Conservation (phyloP, 1,284 basidiomycete genomes). For the Leccinum subrobustum region DNA sequence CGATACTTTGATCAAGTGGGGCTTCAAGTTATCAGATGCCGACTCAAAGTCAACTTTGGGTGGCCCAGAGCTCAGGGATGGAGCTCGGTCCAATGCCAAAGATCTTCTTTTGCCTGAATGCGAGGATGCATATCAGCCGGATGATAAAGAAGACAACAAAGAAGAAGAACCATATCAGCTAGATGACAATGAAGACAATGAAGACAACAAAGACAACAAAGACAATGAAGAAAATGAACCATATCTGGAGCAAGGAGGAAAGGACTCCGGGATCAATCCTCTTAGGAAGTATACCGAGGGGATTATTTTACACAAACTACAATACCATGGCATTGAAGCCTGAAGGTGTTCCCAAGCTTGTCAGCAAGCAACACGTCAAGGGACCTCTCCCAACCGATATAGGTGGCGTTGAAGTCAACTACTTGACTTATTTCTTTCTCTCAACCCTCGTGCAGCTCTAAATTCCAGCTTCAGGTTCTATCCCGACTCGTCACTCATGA, state of each 20-base stretch:
- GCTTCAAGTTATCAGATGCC: background rate
- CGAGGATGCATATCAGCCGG: background rate
- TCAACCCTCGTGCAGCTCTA: background rate
- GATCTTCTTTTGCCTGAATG: background rate
- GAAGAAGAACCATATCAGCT: no score
- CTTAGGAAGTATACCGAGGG: constrained; percentile 8
- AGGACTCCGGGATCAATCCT: constrained; percentile 8
- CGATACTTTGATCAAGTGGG: background rate
- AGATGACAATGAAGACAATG: no score
- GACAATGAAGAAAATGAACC: no score
- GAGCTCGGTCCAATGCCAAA: background rate
- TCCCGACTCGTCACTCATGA: background rate
- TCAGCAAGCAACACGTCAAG: background rate
- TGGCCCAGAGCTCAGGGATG: background rate
- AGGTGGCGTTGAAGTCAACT: background rate
- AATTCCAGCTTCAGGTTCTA: background rate
- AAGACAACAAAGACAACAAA: no score
- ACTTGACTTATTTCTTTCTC: background rate
- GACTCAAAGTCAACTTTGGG: no score
- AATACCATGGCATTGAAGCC: background rate
- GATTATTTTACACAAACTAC: background rate
- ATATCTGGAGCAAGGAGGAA: background rate
- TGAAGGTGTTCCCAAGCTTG: background rate
- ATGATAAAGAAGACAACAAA: background rate
- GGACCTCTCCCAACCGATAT: background rate